These are phyloP conservation scores for Cryptosporidium xiaoi DNA, from an alignment of 169 alveolate genomes.

Conservation along the genomic window DNA sequence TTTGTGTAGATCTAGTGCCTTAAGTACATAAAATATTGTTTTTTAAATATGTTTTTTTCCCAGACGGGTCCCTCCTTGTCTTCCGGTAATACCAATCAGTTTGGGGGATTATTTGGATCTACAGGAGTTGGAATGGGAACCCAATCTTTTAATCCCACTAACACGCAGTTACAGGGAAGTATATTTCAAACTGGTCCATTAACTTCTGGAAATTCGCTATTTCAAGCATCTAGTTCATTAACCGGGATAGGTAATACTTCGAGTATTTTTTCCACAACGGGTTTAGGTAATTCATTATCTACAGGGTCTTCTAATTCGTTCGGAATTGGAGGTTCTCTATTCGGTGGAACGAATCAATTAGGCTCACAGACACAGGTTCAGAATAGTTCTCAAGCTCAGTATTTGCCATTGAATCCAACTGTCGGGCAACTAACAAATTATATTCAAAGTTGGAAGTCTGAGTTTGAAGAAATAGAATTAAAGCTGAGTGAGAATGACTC, in stretches of 20 bases:
- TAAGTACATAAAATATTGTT: no score
- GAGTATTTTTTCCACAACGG: slow-evolving; percentile 3
- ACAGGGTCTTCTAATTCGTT: slow-evolving; percentile 18
- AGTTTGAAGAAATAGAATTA: slow-evolving; percentile 56
- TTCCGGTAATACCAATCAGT: slow-evolving; percentile 5
- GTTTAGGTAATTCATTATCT: slow-evolving; percentile 12
- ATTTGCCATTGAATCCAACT: slow-evolving; percentile 61
- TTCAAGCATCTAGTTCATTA: slow-evolving; percentile 18
- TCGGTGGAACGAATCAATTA: slow-evolving; percentile 7
- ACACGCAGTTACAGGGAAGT: slow-evolving; percentile 1
- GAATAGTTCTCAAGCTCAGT: slow-evolving; percentile 42
- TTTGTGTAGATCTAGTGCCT: no score
- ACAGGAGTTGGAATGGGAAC: slow-evolving; percentile 22
- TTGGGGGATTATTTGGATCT: slow-evolving; percentile 43
- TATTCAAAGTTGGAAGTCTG: slow-evolving; percentile 70
- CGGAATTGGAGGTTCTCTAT: neutral
- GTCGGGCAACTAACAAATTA: slow-evolving; percentile 70
- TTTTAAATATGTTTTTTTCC: slow-evolving; percentile 25
- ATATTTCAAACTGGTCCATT: neutral
- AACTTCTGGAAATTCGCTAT: neutral
- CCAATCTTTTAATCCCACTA: slow-evolving; percentile 10
- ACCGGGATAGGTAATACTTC: slow-evolving; percentile 18
- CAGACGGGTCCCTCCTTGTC: slow-evolving; percentile 15
- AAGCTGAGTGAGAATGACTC: slow-evolving; percentile 64
- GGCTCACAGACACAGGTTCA: slow-evolving; percentile 10